phyloP scores from a whole-genome alignment of 352 stramenopile genomes.

The Pelagophyceae sp. region DNA sequence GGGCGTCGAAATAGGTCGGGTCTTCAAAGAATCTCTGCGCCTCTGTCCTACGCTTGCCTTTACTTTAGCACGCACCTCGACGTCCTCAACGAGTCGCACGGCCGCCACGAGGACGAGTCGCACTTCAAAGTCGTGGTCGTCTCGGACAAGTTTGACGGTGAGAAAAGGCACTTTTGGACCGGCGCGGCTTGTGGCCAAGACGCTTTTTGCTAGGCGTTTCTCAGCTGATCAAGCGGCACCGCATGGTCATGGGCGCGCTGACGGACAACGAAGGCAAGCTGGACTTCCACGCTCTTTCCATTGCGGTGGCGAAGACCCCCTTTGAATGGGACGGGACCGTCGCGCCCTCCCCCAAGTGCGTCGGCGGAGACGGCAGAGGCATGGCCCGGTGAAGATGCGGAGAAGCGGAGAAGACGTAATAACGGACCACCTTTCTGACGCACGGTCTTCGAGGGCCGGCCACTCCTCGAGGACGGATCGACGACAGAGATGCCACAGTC shows the following conservation, averaged over 20 bases:
- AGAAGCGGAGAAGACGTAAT: background rate
- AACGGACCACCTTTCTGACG: background rate
- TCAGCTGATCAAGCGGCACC: conserved; percentile 9
- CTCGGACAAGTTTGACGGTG: conserved; percentile 2
- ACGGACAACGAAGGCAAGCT: background rate
- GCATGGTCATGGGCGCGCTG: background rate
- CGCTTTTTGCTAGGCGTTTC: too few relatives aligned
- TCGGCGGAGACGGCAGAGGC: conserved; percentile 6
- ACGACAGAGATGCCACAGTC: too few relatives aligned
- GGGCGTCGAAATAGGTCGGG: too few relatives aligned
- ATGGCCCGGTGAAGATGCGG: too few relatives aligned
- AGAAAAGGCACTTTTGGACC: too few relatives aligned
- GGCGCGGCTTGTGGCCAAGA: too few relatives aligned
- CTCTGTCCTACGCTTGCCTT: too few relatives aligned
- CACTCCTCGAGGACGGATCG: too few relatives aligned
- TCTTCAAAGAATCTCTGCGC: too few relatives aligned
- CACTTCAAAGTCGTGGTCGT: conserved; percentile 12
- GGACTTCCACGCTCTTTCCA: background rate
- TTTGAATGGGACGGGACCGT: background rate
- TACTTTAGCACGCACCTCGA: conserved; percentile 9
- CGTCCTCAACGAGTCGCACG: conserved; percentile 11
- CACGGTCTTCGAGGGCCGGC: too few relatives aligned
- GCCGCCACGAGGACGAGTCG: background rate
- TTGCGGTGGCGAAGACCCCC: background rate
- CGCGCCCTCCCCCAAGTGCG: conserved; percentile 5